Percentiles rank a stretch among this genome's conserved stretches.
Conservation (phyloP, 352 stramenopile species). For the Phytopythium ostracodes region DNA sequence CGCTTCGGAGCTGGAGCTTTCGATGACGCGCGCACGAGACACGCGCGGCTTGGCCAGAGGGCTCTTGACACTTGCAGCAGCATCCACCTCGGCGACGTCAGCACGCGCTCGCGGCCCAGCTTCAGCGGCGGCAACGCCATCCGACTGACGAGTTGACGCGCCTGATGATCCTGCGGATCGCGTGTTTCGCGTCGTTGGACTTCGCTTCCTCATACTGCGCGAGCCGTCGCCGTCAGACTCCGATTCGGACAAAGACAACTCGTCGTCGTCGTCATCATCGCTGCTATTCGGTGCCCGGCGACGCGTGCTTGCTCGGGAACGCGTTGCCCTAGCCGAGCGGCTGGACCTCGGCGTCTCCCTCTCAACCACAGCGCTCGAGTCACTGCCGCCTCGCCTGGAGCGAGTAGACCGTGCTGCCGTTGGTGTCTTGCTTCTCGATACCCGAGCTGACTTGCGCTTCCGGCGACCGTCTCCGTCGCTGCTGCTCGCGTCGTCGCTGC, state of each 20-base stretch:
- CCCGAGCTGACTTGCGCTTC: constrained; percentile 20
- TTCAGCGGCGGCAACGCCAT: neutral
- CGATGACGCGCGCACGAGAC: constrained; percentile 41
- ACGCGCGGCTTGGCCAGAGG: constrained; percentile 16
- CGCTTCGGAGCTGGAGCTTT: constrained; percentile 65
- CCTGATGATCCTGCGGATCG: neutral
- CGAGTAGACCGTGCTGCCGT: constrained; percentile 5
- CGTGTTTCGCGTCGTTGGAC: neutral
- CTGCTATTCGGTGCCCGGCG: neutral
- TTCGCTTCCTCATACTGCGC: neutral
- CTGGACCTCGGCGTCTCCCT: neutral
- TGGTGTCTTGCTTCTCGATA: constrained; percentile 13
- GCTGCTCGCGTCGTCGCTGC: constrained; percentile 40
- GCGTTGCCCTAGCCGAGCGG: neutral
- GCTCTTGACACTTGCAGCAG: neutral
- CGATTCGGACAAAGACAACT: neutral
- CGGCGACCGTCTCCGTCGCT: constrained; percentile 4
- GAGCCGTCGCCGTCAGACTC: neutral
- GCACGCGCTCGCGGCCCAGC: constrained; percentile 13
- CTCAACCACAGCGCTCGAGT: neutral
- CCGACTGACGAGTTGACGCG: neutral
- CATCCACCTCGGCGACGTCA: neutral
- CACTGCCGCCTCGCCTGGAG: neutral
- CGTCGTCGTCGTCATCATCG: neutral
- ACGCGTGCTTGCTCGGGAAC: neutral